Percentiles rank a stretch among this genome's conserved stretches.
phyloP scores from a whole-genome alignment of 306 rosid genomes.

The cucumber (Cucumis sativus) region Cucumber_9930_V3 NC_026661.2:1173001-1173500 shows the following conservation, averaged over 20 bases:
- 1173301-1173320: no score
- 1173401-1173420: neutral
- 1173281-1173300: no score
- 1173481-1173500: neutral
- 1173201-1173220: no score
- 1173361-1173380: neutral
- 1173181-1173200: neutral
- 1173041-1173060: neutral
- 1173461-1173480: neutral
- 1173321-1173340: no score
- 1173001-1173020: conserved; percentile 25
- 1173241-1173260: no score
- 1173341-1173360: no score
- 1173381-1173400: neutral
- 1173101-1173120: neutral
- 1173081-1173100: neutral
- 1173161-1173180: neutral
- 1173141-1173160: neutral
- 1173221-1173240: no score
- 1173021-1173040: conserved; percentile 12
- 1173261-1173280: no score
- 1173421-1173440: neutral
- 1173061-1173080: neutral
- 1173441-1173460: neutral
- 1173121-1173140: neutral